Conservation (phyloP, 2,329 filamentous ascomycete genomes). For the Fusarium buxicola region DNA sequence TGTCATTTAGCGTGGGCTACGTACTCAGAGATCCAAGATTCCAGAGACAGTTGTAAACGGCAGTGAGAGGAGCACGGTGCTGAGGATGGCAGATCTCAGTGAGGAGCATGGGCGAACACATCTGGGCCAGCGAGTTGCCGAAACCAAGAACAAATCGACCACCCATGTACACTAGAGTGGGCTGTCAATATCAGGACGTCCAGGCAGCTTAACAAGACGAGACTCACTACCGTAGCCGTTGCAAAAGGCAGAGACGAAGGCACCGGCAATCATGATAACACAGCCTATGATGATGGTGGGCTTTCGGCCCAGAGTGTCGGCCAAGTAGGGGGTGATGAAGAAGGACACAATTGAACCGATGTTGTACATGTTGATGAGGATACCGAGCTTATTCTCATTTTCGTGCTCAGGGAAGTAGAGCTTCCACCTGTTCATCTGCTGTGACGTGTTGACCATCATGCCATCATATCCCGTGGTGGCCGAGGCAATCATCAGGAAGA, state of each 20-base stretch:
- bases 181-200: not conserved
- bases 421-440: constrained; percentile 67
- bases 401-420: constrained; percentile 58
- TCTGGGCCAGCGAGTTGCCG: constrained; percentile 73
- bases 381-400: constrained; percentile 58
- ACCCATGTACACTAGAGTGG: constrained; percentile 52
- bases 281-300: constrained; percentile 58
- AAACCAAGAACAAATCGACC: constrained; percentile 66
- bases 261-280: constrained; percentile 59
- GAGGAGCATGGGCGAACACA: constrained; percentile 72
- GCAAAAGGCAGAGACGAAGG: constrained; percentile 56
- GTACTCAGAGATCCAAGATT: constrained; percentile 65
- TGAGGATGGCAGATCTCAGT: constrained; percentile 76
- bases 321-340: constrained; percentile 60
- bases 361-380: constrained; percentile 65
- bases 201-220: not conserved
- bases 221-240: constrained; percentile 58
- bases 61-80: constrained; percentile 72
- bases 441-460: constrained; percentile 69
- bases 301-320: constrained; percentile 58
- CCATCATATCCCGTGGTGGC: constrained; percentile 73
- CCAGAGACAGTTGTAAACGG: constrained; percentile 77
- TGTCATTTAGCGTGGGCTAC: not conserved
- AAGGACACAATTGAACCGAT: constrained; percentile 61
- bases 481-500: constrained; percentile 68